A percentile compares a stretch with the other conserved stretches of the same genome.
Evolutionary conservation across 441 rosid species (phyloP).

Genomic region (Metrosideros polymorpha): DNA sequence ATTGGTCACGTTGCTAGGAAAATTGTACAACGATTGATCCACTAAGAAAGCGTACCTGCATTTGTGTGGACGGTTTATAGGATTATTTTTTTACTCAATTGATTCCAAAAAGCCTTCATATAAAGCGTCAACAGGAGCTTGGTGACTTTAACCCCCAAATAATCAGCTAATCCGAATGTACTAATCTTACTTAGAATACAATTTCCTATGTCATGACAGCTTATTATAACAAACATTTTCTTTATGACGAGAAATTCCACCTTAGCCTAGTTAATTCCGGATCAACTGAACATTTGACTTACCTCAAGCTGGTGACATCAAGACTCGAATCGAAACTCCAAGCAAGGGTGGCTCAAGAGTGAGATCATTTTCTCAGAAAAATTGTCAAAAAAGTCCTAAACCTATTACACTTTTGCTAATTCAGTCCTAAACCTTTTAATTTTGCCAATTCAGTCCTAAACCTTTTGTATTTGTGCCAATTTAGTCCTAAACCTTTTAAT

Average conservation of each 20-base stretch:
- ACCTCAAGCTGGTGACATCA: neutral
- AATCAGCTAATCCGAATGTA: neutral
- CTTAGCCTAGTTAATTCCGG: too few relatives aligned
- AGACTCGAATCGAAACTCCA: too few relatives aligned
- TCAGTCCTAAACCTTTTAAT: too few relatives aligned
- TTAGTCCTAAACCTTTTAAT: too few relatives aligned
- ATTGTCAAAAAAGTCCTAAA: too few relatives aligned
- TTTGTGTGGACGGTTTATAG: neutral
- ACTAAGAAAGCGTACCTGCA: neutral
- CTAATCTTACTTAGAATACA: neutral
- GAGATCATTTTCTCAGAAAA: neutral
- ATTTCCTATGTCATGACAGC: neutral
- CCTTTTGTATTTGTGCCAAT: too few relatives aligned
- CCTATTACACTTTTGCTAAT: too few relatives aligned
- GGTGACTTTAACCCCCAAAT: neutral
- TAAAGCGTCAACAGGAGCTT: neutral
- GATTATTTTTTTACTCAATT: too few relatives aligned
- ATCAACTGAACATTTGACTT: neutral
- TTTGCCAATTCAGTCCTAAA: too few relatives aligned
- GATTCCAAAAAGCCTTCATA: neutral
- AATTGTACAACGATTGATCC: neutral
- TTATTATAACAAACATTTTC: too few relatives aligned
- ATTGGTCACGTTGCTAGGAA: neutral
- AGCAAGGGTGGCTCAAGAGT: neutral
- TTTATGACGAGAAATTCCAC: too few relatives aligned